phyloP scores from a whole-genome alignment of 2,329 filamentous ascomycete species.

The Fusarium sp. region DNA sequence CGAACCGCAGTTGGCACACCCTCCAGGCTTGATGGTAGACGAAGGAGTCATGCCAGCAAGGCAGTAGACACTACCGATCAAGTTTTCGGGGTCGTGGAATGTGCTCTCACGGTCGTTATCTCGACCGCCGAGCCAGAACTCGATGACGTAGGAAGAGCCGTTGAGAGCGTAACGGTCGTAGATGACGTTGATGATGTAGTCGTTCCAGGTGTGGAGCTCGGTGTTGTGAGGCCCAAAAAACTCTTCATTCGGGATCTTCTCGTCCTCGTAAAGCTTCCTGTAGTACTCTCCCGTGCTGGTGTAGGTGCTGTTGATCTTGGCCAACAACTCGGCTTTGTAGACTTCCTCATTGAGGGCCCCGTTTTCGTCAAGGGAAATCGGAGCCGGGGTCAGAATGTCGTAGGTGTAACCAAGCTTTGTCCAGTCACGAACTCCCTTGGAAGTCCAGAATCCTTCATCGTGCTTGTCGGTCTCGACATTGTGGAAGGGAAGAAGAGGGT shows the following conservation, averaged over 20 bases:
- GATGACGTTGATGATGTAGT: conserved; percentile 29
- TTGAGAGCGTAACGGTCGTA: conserved; percentile 29
- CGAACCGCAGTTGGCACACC: conserved; percentile 20
- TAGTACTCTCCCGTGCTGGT: neutral
- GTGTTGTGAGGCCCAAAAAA: conserved; percentile 8
- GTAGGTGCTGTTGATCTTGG: neutral
- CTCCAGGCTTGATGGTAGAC: neutral
- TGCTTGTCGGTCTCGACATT: neutral
- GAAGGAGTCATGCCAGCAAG: neutral
- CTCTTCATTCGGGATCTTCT: neutral
- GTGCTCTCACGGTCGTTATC: neutral
- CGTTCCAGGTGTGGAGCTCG: conserved; percentile 11
- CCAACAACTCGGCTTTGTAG: neutral
- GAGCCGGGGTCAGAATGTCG: conserved; percentile 1
- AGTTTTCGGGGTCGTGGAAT: neutral
- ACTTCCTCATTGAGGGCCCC: neutral
- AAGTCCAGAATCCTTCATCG: conserved; percentile 2
- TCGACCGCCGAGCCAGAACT: conserved; percentile 25
- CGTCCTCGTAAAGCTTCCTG: neutral
- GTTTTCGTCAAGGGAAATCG: neutral
- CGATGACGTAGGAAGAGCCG: conserved; percentile 20
- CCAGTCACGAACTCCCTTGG: conserved; percentile 13
- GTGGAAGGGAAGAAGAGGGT: conserved; percentile 21
- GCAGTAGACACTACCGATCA: conserved; percentile 19
- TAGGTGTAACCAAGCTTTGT: conserved; percentile 15